These are phyloP conservation scores for Rhodofomes roseus DNA, from an alignment of 1,284 basidiomycete species.

Conservation along the genomic window DNA sequence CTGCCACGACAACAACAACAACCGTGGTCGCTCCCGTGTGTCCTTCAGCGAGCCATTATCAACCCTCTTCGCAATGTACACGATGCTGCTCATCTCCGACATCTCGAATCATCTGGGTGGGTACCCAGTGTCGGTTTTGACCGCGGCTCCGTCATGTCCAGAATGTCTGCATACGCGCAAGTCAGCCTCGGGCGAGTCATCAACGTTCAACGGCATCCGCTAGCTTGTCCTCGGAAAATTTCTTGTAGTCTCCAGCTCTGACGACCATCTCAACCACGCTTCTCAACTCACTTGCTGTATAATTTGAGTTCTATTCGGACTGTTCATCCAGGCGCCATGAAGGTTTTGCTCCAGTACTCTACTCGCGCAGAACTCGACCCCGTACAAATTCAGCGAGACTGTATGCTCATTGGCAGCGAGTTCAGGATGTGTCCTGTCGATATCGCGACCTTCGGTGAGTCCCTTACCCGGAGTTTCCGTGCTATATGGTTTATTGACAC, in stretches of 20 bases:
- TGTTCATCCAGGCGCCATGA: neutral
- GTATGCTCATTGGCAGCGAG: neutral
- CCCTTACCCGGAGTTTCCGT: neutral
- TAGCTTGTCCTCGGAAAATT: too few species aligned
- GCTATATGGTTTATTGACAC: neutral
- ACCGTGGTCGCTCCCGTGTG: too few species aligned
- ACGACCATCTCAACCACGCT: too few species aligned
- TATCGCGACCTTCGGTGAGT: conserved; percentile 1
- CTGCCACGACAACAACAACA: neutral
- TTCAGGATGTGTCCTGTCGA: neutral
- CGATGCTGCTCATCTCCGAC: too few species aligned
- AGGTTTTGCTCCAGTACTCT: neutral
- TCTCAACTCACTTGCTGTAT: too few species aligned
- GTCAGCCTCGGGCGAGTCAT: neutral
- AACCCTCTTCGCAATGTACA: too few species aligned
- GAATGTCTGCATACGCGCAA: neutral
- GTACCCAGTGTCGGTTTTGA: neutral
- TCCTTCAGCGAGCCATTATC: too few species aligned
- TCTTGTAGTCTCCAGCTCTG: neutral
- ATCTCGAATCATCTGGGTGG: neutral
- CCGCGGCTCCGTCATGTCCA: neutral
- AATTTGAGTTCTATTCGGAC: neutral
- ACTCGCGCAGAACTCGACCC: neutral
- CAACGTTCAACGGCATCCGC: neutral
- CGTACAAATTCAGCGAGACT: neutral